phyloP scores from a whole-genome alignment of 768 basidiomycete genomes.

The Cantharellus cinnabarinus region DNA sequence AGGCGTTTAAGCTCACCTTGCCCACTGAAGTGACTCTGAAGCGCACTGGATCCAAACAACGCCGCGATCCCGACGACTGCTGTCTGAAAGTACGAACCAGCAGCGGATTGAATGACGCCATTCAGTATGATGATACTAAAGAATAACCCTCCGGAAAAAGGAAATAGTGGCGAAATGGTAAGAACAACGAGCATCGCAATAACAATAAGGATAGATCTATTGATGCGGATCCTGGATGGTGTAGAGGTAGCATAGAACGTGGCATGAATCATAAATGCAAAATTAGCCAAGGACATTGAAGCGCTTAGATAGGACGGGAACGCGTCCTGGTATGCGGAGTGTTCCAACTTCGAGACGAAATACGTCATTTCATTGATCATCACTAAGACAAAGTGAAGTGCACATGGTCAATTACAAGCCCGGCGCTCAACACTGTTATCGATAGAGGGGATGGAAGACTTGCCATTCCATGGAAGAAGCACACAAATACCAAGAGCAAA shows the following conservation, averaged over 20 bases:
- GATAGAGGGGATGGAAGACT: neutral
- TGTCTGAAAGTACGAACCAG: constrained; percentile 58
- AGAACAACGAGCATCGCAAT: constrained; percentile 37
- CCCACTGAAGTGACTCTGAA: constrained; percentile 27
- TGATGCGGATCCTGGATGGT: constrained; percentile 14
- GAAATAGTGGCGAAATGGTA: constrained; percentile 44
- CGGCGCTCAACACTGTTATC: neutral
- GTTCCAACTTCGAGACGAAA: constrained; percentile 48
- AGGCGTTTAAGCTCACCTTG: constrained; percentile 1
- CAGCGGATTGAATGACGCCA: constrained; percentile 34
- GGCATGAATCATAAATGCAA: constrained; percentile 53
- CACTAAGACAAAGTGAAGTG: constrained; percentile 23
- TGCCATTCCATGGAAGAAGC: neutral
- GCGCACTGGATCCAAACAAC: constrained; percentile 48
- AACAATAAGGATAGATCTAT: constrained; percentile 32
- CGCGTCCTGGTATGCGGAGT: constrained; percentile 33
- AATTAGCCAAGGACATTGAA: constrained; percentile 38
- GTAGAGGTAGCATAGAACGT: constrained; percentile 17
- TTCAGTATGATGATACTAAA: constrained; percentile 44
- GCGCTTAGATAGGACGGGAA: constrained; percentile 50
- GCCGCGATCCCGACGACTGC: constrained; percentile 65
- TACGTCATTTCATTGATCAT: constrained; percentile 74
- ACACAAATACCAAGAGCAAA: neutral
- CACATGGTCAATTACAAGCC: neutral
- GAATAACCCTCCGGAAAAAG: constrained; percentile 32